phyloP scores from a whole-genome alignment of 73 alveolate species.

The Paramecium octaurelia region DNA sequence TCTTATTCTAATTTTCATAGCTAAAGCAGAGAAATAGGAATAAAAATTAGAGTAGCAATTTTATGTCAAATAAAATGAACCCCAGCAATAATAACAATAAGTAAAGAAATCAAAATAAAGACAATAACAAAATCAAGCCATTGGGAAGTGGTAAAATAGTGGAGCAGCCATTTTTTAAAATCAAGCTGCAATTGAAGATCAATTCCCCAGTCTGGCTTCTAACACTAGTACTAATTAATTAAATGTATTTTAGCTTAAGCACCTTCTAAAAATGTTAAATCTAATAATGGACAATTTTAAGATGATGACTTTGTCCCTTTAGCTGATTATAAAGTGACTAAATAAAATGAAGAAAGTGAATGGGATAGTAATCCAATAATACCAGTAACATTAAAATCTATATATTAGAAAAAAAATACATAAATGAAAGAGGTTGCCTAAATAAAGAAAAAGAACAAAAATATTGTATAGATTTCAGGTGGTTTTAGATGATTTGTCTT shows the following conservation, averaged over 20 bases:
- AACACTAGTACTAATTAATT: neutral
- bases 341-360: neutral
- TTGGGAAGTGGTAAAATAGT: neutral
- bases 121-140: neutral
- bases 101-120: neutral
- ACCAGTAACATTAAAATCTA: neutral
- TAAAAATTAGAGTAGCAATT: neutral
- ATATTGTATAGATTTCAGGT: neutral
- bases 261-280: neutral
- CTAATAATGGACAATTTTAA: neutral
- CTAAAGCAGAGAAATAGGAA: neutral
- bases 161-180: neutral
- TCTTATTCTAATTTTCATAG: neutral
- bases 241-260: neutral
- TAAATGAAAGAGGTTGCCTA: slow-evolving; percentile 9
- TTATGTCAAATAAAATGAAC: neutral
- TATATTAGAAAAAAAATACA: neutral
- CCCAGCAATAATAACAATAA: neutral
- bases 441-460: neutral
- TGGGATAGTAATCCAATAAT: slow-evolving; percentile 21
- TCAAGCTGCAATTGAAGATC: neutral
- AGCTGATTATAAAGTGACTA: neutral
- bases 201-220: neutral
- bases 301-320: neutral
- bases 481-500: neutral